Base-by-base conservation (phyloP, 345 rosid genomes). In the Aegle marmelos region DNA sequence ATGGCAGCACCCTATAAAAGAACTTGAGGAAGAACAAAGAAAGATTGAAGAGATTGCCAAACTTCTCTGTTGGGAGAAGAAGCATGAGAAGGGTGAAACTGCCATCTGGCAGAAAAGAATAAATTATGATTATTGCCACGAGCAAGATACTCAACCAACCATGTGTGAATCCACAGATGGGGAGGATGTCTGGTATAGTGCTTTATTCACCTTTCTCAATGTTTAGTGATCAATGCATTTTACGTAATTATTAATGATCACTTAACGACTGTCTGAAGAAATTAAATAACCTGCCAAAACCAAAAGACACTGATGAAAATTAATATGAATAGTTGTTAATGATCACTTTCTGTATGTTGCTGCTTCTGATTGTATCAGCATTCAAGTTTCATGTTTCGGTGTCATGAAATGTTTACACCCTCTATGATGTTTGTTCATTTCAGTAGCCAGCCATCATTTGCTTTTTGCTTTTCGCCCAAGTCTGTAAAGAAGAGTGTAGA, bases 31-130 rank as follows among this genome's bases (percentile, higher is more conserved):
- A 62, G 90, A 91, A 28, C 93, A 89, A 66, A 80, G 84, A 60
- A 88, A 78, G 78, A 88, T 91, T 77, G 93, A 90, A 76, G 90
- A 90, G 70, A 76, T 80, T 58, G 93, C 93, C 57, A 83, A 85
- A 77, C 86, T 85, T 66, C 87, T 90, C 79, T 91, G 95, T 80
- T 91, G 95, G 93, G 92, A 88, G 64, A 91, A 91, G 89, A 90
- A 86, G 88, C 80, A 84, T 71, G 92, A 91, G 74, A 78, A 81
- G 63, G 92, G 91, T 68, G 92, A 90, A 80, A 87, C 86, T 59
- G 93, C 95, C 33, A 78, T 91, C 27, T 90, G 91, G 91, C 86
- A 86, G 70, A 91, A 91, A 85, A 86, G 87, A 77, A 73, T 72
- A 50, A 90, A 86, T 64, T 78, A 83, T n/a, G 78, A 78, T 68